Percentiles rank a stretch among this genome's conserved stretches.
Evolutionary conservation across 106 monocot genomes (phyloP).

Genomic region (Ottelia alismoides): DNA sequence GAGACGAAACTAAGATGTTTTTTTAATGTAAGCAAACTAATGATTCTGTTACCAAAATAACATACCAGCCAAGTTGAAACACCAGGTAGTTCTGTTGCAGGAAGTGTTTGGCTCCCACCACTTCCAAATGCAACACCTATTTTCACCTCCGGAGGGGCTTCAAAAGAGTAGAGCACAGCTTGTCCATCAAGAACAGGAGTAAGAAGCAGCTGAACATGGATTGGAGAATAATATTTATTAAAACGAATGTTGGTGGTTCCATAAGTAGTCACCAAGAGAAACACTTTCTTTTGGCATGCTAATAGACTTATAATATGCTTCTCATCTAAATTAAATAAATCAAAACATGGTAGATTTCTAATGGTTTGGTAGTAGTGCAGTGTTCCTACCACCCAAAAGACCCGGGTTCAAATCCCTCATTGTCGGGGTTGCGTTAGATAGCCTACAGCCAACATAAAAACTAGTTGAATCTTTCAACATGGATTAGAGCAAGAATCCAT

Average conservation of each 20-base stretch:
- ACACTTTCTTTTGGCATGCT: no score
- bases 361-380: no score
- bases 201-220: slow-evolving; percentile 39
- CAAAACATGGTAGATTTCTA: no score
- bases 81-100: slow-evolving; percentile 88
- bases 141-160: slow-evolving; percentile 76
- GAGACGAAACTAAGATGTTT: background rate
- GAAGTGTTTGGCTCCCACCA: slow-evolving; percentile 67
- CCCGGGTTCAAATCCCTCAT: no score
- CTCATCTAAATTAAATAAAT: no score
- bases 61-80: slow-evolving; percentile 86
- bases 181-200: slow-evolving; percentile 89
- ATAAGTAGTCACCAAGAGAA: background rate
- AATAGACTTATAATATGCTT: background rate
- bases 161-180: slow-evolving; percentile 91
- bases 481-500: no score
- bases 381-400: background rate
- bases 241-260: background rate
- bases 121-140: slow-evolving; percentile 88
- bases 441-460: no score
- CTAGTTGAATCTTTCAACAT: no score
- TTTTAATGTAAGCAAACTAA: background rate
- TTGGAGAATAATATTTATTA: background rate
- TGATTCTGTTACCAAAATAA: background rate
- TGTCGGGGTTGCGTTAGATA: no score